Evolutionary conservation across 148 eudicot species (phyloP).

Genomic region (Heliosperma pusillum): DNA sequence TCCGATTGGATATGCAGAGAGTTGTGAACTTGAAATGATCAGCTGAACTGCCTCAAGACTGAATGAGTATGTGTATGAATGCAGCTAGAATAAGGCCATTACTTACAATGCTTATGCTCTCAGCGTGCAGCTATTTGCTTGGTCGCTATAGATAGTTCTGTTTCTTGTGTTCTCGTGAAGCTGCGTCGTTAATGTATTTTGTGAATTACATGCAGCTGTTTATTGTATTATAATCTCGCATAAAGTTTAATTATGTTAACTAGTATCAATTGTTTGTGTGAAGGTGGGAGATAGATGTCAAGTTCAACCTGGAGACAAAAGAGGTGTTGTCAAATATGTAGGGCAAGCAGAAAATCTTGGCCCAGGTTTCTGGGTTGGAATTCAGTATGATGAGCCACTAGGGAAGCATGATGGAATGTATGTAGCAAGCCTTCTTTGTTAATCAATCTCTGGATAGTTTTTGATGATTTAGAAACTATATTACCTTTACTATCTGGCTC

Average conservation of each 20-base stretch:
- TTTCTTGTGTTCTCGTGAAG: neutral
- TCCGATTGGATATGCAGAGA: no score
- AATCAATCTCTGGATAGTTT: neutral
- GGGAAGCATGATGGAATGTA: slow-evolving; percentile 97
- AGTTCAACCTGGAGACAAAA: slow-evolving; percentile 91
- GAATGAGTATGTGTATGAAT: neutral
- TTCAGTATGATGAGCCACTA: slow-evolving; percentile 93
- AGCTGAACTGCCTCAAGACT: no score
- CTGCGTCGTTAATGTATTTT: neutral
- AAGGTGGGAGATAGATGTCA: slow-evolving; percentile 98
- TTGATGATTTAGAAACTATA: slow-evolving; percentile 4
- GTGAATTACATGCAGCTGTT: neutral
- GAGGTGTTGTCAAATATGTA: slow-evolving; percentile 85
- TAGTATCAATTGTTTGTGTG: slow-evolving; percentile 4
- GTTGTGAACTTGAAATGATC: no score
- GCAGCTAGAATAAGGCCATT: neutral
- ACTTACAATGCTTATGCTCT: neutral
- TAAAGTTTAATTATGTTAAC: neutral
- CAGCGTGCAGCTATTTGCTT: neutral
- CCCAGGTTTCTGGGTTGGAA: slow-evolving; percentile 90
- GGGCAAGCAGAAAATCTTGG: slow-evolving; percentile 80
- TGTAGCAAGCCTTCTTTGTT: slow-evolving; percentile 22
- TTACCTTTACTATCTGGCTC: neutral
- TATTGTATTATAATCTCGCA: neutral
- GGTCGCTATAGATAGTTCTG: neutral